Base-by-base conservation (phyloP, 768 basidiomycete species). In the Mycena galopus region DNA sequence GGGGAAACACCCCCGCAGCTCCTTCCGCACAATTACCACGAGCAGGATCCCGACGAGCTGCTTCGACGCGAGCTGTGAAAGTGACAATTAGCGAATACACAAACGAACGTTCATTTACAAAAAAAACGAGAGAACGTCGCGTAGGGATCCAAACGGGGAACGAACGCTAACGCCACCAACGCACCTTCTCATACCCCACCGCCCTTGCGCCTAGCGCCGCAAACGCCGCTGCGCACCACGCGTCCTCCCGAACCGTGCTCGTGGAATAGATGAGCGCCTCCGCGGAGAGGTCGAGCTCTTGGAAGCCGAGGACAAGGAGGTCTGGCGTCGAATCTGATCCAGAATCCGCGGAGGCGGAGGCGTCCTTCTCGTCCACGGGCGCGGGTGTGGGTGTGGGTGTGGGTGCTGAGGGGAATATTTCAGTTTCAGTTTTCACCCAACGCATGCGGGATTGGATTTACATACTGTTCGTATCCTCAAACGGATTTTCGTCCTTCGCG, bases 1-100 rank as follows among this genome's bases (percentile, higher is more conserved):
- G n/a, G n/a, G n/a, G 72, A 96, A 92, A 72, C 86, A 88, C 4
- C 77, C 35, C 8, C 80, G 81, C 50, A 93, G 73, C 0, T 78
- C 72, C 66, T 87, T 92, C 79, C 89, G 92, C 10, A 89, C 90
- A 50, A 96, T 82, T 32, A 93, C 80, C 14, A 96, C 77, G 23
- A 96, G 81, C n/a, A 96, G 83, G 86, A 95, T 93, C 39, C 95
- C 95, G 42, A 96, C 94, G 23, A 96, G 91, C 78, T 95, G 95
- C 75, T 88, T 93, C 4, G 93, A 94, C 17, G 82, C 84, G 35
- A 96, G 84, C 94, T 95, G n/a, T 12, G 27, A 19, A 25, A 42
- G 35, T 37, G 35, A 37, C 6, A 37, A 37, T 14, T n/a, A n/a
- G n/a, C n/a, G n/a, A n/a, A n/a, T n/a, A n/a, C n/a, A n/a, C n/a